Evolutionary conservation across 352 stramenopile species (phyloP).

Genomic region (Aphanomyces invadans): DNA sequence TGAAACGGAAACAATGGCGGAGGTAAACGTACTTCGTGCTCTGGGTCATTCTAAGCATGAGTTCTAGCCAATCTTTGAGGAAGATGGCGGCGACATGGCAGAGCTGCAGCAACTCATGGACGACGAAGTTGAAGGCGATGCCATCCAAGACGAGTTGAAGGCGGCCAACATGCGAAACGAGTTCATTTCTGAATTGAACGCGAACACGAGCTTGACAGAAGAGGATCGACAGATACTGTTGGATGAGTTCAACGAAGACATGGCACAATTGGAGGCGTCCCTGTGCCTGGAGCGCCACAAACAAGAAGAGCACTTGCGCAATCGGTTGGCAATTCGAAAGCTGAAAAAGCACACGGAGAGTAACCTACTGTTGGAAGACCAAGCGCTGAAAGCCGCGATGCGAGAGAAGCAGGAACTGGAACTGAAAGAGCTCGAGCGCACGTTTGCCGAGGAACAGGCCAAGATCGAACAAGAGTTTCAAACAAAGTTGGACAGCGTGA

Average conservation of each 20-base stretch:
- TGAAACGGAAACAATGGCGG: not conserved
- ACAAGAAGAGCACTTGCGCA: constrained; percentile 35
- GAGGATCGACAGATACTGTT: constrained; percentile 45
- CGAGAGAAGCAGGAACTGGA: constrained; percentile 19
- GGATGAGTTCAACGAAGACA: constrained; percentile 43
- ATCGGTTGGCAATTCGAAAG: constrained; percentile 28
- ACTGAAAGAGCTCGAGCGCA: constrained; percentile 9
- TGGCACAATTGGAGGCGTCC: constrained; percentile 38
- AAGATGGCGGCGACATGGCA: not conserved
- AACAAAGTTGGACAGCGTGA: not conserved
- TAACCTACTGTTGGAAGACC: constrained; percentile 10
- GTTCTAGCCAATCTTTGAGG: not conserved
- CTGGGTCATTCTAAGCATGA: not conserved
- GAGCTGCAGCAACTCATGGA: constrained; percentile 17
- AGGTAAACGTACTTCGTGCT: not conserved
- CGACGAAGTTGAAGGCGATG: constrained; percentile 21
- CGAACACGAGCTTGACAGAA: constrained; percentile 33
- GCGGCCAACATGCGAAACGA: constrained; percentile 30
- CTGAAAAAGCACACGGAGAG: constrained; percentile 6
- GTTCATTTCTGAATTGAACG: constrained; percentile 37
- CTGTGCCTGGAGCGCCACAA: constrained; percentile 44
- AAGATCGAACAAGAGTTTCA: constrained; percentile 22
- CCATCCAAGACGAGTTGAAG: not conserved
- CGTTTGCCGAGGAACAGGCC: constrained; percentile 22
- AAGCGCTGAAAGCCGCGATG: constrained; percentile 16